A percentile compares a stretch with the other conserved stretches of the same genome.
Evolutionary conservation across 1,284 basidiomycete genomes (phyloP).

Genomic region (Lentinus polychrous): DNA sequence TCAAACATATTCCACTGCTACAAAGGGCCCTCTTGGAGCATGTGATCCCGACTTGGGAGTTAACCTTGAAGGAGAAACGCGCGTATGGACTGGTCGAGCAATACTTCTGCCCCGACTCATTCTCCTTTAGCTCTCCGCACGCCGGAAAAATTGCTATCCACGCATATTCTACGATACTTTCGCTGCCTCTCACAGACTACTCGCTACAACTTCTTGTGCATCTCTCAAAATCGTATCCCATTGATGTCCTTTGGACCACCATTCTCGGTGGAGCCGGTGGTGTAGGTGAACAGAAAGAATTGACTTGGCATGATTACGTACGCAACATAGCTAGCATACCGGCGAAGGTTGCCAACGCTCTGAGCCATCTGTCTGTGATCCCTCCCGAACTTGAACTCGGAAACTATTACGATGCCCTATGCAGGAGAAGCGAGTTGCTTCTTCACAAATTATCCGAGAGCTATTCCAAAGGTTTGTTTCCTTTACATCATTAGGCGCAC

Average conservation of each 20-base stretch:
- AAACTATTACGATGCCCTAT: slow-evolving; percentile 44
- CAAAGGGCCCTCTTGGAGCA: slow-evolving; percentile 60
- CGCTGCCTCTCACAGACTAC: slow-evolving; percentile 39
- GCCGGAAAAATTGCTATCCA: slow-evolving; percentile 49
- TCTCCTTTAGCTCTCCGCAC: slow-evolving; percentile 38
- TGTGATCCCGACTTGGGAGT: slow-evolving; percentile 65
- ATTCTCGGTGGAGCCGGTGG: slow-evolving; percentile 29
- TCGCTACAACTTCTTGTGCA: slow-evolving; percentile 46
- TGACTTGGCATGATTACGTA: slow-evolving; percentile 66
- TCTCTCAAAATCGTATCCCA: slow-evolving; percentile 53
- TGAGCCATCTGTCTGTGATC: slow-evolving; percentile 30
- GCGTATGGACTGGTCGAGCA: slow-evolving; percentile 43
- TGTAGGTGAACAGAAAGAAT: slow-evolving; percentile 17
- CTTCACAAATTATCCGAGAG: slow-evolving; percentile 24
- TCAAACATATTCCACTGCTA: slow-evolving; percentile 47
- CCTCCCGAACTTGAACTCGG: slow-evolving; percentile 46
- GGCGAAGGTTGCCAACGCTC: slow-evolving; percentile 59
- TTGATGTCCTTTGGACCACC: slow-evolving; percentile 57
- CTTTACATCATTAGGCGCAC: neutral
- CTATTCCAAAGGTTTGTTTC: slow-evolving; percentile 23
- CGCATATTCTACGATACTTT: slow-evolving; percentile 57
- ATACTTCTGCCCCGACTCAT: slow-evolving; percentile 64
- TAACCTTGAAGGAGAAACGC: slow-evolving; percentile 42
- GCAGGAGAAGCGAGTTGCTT: slow-evolving; percentile 50
- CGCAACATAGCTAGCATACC: slow-evolving; percentile 56